Percentiles rank a stretch among this genome's conserved stretches.
Evolutionary conservation across 139 green algal species (phyloP).

Genomic region (Limnomonas spitsbergensis): DNA sequence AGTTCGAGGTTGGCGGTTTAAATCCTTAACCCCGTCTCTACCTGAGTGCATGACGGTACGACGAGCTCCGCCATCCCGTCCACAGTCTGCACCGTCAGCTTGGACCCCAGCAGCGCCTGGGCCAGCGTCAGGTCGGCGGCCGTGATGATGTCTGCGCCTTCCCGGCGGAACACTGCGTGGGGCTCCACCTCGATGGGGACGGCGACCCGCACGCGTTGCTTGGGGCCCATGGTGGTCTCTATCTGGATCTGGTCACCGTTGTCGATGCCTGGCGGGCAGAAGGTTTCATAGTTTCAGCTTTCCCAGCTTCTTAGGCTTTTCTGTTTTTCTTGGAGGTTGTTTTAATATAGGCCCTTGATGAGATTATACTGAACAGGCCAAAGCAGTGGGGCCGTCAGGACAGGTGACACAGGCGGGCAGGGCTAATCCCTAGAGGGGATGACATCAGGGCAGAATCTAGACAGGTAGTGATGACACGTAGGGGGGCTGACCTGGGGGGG

Average conservation of each 20-base stretch:
- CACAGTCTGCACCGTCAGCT: slow-evolving; percentile 28
- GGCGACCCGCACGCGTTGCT: slow-evolving; percentile 10
- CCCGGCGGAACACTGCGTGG: slow-evolving; percentile 4
- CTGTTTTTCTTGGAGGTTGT: too few species aligned
- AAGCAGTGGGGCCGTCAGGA: too few species aligned
- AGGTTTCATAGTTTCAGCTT: too few species aligned
- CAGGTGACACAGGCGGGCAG: too few species aligned
- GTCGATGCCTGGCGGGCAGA: slow-evolving; percentile 10
- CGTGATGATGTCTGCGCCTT: slow-evolving; percentile 3
- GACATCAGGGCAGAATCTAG: too few species aligned
- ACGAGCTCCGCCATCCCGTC: slow-evolving; percentile 35
- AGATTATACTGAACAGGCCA: too few species aligned
- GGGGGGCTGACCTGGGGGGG: too few species aligned
- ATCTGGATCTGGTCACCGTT: slow-evolving; percentile 16
- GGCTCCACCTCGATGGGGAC: slow-evolving; percentile 15
- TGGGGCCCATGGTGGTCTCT: slow-evolving; percentile 6
- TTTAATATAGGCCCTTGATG: too few species aligned
- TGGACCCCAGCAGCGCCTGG: slow-evolving; percentile 32
- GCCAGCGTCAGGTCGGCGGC: not conserved
- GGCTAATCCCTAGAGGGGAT: too few species aligned
- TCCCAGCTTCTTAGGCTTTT: too few species aligned
- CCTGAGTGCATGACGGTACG: slow-evolving; percentile 25
- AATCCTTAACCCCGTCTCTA: not conserved
- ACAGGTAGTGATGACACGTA: too few species aligned
- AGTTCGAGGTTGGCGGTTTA: too few species aligned